Base-by-base conservation (phyloP, 2,329 filamentous ascomycete genomes). In the Fusarium foetens region DNA sequence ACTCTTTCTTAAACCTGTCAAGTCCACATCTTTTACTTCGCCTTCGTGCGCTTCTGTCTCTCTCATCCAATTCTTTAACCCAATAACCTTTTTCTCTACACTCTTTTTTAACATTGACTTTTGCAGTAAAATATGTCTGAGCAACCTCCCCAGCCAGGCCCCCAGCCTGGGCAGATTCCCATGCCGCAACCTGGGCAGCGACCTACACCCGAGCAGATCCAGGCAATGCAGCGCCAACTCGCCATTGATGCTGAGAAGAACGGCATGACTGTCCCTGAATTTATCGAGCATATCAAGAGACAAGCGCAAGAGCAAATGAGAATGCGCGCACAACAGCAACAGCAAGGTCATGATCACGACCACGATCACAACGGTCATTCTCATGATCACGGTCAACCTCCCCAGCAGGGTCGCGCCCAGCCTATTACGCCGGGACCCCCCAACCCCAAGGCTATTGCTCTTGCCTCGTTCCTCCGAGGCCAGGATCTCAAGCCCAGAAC, bases 401-500 rank as follows among this genome's bases (percentile, higher is more conserved):
- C 79, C 23, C 70, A 72, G 31, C 69, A 74, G 58, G 85, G 86
- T 53, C 87, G 90, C 77, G 84, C 86, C 27, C 90, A 93, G 78
- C 91, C 92, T 41, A 93, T 95, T 70, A 86, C 87, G 23, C 92
- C 92, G 8, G 93, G 93, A 3, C 94, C 95, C 29, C 94, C 95
- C 9, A 96, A 97, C 76, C 95, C 95, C 42, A 91, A 94, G 78
- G 95, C 94, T 25, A 84, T 98, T 49, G 94, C 95, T 13, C 88
- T 99, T 60, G 97, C 96, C 74, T 92, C 94, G 78, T 99, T 97
- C 83, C 85, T 99, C 66, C 91, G 91, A 75, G 83, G 88, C 65
- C 95, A 98, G 83, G 90, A 96, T 66, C 84, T 99, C 73, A 99
- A 99, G 88, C 88, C 89, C 23, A 88, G 96, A 71, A 98, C 95